Conservation (phyloP, 1,139 yeast genomes). For the Zygosaccharomyces sapae region DNA sequence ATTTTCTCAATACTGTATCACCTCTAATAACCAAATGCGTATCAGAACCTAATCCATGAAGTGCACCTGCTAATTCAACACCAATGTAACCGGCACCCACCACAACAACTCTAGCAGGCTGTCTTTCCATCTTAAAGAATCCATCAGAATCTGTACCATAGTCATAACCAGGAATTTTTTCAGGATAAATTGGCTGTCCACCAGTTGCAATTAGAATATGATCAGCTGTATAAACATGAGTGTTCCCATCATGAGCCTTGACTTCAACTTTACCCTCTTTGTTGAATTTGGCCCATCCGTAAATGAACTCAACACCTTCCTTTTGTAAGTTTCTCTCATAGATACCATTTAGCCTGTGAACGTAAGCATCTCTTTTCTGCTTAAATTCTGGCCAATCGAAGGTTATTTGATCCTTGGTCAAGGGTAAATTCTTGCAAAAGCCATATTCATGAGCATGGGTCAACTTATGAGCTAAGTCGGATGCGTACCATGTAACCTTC, state of each 20-base stretch:
- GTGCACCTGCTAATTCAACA: slow-evolving; percentile 90
- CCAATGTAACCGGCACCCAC: slow-evolving; percentile 99
- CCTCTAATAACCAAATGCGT: slow-evolving; percentile 89
- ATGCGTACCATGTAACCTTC: slow-evolving; percentile 98
- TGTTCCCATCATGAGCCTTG: slow-evolving; percentile 51
- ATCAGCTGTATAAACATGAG: slow-evolving; percentile 68
- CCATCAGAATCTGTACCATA: slow-evolving; percentile 88
- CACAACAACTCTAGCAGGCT: slow-evolving; percentile 88
- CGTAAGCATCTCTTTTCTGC: slow-evolving; percentile 86
- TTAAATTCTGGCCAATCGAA: slow-evolving; percentile 83
- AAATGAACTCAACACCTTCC: slow-evolving; percentile 83
- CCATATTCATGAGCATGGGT: slow-evolving; percentile 80
- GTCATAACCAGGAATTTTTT: slow-evolving; percentile 69
- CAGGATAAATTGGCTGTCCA: slow-evolving; percentile 73
- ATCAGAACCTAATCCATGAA: slow-evolving; percentile 82
- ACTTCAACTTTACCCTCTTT: slow-evolving; percentile 78
- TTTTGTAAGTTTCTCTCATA: slow-evolving; percentile 80
- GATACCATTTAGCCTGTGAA: slow-evolving; percentile 82
- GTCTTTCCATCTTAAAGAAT: slow-evolving; percentile 71
- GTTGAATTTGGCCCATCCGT: slow-evolving; percentile 81
- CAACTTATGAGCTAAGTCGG: slow-evolving; percentile 75
- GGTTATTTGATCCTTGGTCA: slow-evolving; percentile 43
- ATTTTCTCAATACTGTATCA: slow-evolving; percentile 79
- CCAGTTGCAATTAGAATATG: slow-evolving; percentile 89
- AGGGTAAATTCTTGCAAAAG: slow-evolving; percentile 53